phyloP scores from a whole-genome alignment of 257 asterid genomes.

The Verbena officinalis region DNA sequence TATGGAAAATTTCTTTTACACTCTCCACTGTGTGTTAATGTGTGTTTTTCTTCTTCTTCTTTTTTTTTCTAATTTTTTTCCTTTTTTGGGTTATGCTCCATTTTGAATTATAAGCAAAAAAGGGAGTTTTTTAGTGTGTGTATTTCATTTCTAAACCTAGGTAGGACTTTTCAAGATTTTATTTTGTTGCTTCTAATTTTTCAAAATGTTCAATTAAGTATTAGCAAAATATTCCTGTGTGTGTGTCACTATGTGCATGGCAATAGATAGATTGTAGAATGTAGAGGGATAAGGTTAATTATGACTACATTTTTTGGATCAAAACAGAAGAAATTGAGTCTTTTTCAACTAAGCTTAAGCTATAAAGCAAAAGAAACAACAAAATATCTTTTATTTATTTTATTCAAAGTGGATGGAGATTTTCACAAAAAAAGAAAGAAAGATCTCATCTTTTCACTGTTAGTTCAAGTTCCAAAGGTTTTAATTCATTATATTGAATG shows the following conservation, averaged over 20 bases:
- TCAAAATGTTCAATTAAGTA: too few species aligned
- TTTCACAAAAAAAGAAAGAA: constrained; percentile 4
- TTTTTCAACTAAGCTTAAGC: too few species aligned
- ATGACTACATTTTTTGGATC: not conserved
- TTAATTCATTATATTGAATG: not conserved
- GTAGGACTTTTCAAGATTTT: too few species aligned
- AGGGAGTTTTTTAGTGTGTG: too few species aligned
- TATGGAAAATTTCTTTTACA: constrained; percentile 27
- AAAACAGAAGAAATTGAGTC: too few species aligned
- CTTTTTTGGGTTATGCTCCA: not conserved
- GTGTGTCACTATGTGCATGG: not conserved
- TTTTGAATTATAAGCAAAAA: not conserved
- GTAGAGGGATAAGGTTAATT: not conserved
- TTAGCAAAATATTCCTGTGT: too few species aligned
- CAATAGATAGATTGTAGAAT: not conserved
- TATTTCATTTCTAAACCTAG: too few species aligned
- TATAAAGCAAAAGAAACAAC: too few species aligned
- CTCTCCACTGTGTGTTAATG: not conserved
- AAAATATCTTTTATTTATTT: not conserved
- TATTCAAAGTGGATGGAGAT: constrained; percentile 17
- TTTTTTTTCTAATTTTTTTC: not conserved
- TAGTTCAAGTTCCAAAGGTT: constrained; percentile 31
- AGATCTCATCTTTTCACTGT: constrained; percentile 21
- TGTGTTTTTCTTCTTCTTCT: not conserved
- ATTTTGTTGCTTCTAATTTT: too few species aligned